Conservation (phyloP, 306 rosid genomes). For the Gastrolobium bilobum region DNA sequence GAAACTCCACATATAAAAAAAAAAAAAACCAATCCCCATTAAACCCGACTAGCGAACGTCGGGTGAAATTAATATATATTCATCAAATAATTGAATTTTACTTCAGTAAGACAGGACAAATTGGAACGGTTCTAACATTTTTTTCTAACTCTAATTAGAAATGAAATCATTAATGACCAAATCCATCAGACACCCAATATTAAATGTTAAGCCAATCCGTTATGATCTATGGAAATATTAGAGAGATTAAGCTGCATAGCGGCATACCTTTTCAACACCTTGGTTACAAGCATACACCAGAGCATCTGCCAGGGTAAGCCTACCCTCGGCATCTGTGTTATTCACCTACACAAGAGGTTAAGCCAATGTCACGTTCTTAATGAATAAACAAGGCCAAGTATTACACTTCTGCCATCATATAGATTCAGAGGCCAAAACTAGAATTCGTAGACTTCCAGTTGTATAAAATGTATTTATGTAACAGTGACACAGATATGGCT, state of each 20-base stretch:
- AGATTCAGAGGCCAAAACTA: conserved; percentile 20
- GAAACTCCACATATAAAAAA: conserved; percentile 1
- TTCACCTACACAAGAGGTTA: conserved; percentile 72
- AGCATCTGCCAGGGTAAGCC: conserved; percentile 95
- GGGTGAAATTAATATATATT: not conserved
- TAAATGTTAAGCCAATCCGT: conserved; percentile 24
- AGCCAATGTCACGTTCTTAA: conserved; percentile 17
- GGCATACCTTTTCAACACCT: conserved; percentile 82
- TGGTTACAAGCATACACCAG: conserved; percentile 92
- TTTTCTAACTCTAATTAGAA: not conserved
- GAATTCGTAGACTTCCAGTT: not conserved
- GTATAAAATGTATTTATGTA: not conserved
- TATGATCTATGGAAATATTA: not conserved
- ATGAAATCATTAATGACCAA: not conserved
- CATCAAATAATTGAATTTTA: conserved; percentile 20
- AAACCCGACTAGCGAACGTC: too few species aligned
- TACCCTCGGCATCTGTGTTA: conserved; percentile 96
- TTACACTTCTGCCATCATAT: conserved; percentile 3
- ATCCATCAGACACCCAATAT: conserved; percentile 17
- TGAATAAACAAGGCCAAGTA: conserved; percentile 14
- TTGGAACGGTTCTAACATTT: conserved; percentile 13
- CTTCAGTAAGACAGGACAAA: conserved; percentile 28
- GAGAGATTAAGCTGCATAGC: conserved; percentile 30
- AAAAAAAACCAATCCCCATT: too few species aligned
- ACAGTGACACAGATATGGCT: not conserved